Base-by-base conservation (phyloP, 805 yeast species). In the Suhomyces pyralidae region DNA sequence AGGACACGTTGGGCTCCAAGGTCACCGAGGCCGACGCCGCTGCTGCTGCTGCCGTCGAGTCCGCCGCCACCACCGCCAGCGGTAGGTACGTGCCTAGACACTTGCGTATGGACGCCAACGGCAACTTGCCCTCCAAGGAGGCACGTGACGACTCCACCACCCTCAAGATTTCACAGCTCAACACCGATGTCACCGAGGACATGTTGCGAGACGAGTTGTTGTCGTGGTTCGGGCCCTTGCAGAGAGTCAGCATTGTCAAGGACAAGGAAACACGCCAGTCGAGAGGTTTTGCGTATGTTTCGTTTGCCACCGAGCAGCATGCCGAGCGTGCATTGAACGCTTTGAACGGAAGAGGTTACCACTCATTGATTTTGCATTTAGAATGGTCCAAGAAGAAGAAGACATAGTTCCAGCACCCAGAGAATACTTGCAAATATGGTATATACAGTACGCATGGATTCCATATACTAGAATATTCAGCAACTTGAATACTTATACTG, bases 271-370 rank as follows among this genome's bases (percentile, higher is more conserved):
- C 98, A 25, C 94, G 96, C 59, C 86, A 86, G 71, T 88, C 97
- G 45, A 88, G 90, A 76, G 99, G 99, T 66, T 84, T 93, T 71
- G 98, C 98, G 5, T 94, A 90, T 71, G 96, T 92, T 59, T 86
- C 93, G 55, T 88, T 88, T 69, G 82, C 80, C 54, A 80, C 84
- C 52, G 83, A 83, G 65, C 69, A 71, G 53, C 76, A 74, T 60
- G 99, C 98, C 44, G 85, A 88, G 72, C 70, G 68, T 59, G 98
- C 97, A 49, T 77, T 87, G 73, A 84, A 87, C 57, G 69, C 66
- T 51, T 80, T 91, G 72, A 81, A 94, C 70, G 97, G 97, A 65
- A 87, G 84, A 78, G 97, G 97, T 80, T 88, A 87, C 81, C 88
- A 87, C 81, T 88, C 86, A 65, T 80, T 93, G 82, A 91, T 93